Conservation (phyloP, 495 filamentous ascomycete species). For the Bacidia gigantensis region DNA sequence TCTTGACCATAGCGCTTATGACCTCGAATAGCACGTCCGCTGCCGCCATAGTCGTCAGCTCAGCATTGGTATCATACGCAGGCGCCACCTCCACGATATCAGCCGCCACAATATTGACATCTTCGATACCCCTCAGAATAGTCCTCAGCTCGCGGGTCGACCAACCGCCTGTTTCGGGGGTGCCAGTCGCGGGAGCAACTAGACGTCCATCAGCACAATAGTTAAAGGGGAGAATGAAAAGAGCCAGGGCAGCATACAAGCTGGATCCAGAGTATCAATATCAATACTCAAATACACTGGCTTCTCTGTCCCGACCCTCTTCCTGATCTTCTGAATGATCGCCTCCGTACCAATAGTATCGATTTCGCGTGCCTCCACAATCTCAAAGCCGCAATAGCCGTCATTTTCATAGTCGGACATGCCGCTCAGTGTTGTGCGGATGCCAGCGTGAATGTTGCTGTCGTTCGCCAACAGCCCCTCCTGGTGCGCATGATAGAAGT, state of each 20-base stretch:
- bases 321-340: slow-evolving; percentile 60
- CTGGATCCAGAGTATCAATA: slow-evolving; percentile 79
- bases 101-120: slow-evolving; percentile 62
- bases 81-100: slow-evolving; percentile 70
- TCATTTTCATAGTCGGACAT: slow-evolving; percentile 70
- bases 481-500: slow-evolving; percentile 54
- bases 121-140: slow-evolving; percentile 58
- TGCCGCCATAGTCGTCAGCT: slow-evolving; percentile 55
- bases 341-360: slow-evolving; percentile 59
- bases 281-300: slow-evolving; percentile 78
- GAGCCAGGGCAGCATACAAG: slow-evolving; percentile 35
- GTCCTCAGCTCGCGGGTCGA: slow-evolving; percentile 63
- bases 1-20: not conserved
- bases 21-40: slow-evolving; percentile 49
- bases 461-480: slow-evolving; percentile 69
- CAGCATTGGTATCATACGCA: slow-evolving; percentile 54
- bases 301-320: slow-evolving; percentile 56
- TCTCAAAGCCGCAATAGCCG: slow-evolving; percentile 67
- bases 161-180: slow-evolving; percentile 81
- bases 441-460: slow-evolving; percentile 76
- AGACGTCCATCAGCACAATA: not conserved
- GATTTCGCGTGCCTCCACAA: slow-evolving; percentile 69
- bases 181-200: slow-evolving; percentile 74
- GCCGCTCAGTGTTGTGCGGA: slow-evolving; percentile 62
- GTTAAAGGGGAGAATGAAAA: not conserved